A percentile compares a stretch with the other conserved stretches of the same genome.
These are phyloP conservation scores for Plasmodium ovale DNA, from an alignment of 169 alveolate genomes.

Conservation along the genomic window DNA sequence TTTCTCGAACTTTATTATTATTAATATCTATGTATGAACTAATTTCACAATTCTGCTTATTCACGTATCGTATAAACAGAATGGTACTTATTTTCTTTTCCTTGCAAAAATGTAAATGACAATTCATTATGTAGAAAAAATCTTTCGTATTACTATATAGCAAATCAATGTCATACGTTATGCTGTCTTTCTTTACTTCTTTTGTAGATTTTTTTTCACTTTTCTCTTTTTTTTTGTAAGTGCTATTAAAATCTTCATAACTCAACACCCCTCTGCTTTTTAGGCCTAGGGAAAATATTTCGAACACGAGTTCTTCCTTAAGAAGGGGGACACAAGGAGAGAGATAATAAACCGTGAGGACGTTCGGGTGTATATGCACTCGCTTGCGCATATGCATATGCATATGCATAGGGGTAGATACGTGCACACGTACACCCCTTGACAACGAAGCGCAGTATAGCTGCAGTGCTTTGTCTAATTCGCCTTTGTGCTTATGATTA, in stretches of 20 bases:
- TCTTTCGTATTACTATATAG: conserved; percentile 26
- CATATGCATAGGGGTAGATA: too few relatives aligned
- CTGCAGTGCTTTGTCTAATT: neutral
- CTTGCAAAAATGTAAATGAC: conserved; percentile 59
- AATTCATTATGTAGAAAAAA: conserved; percentile 40
- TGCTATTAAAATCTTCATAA: conserved; percentile 60
- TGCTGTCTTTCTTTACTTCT: conserved; percentile 29
- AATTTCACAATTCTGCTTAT: conserved; percentile 44
- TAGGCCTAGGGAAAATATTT: conserved; percentile 55
- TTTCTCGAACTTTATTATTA: conserved; percentile 15
- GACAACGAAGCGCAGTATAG: neutral
- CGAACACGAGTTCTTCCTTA: conserved; percentile 62
- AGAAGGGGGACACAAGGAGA: neutral
- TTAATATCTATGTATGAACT: conserved; percentile 70
- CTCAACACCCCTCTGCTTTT: conserved; percentile 67
- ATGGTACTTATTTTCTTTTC: conserved; percentile 51
- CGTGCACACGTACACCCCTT: neutral
- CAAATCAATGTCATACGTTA: conserved; percentile 36
- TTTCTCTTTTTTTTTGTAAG: conserved; percentile 18
- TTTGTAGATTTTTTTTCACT: conserved; percentile 19
- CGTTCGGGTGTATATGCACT: neutral
- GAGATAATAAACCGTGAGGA: neutral
- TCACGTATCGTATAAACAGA: conserved; percentile 62
- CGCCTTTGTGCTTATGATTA: conserved; percentile 7
- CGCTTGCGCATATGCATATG: neutral